Evolutionary conservation across 2,329 filamentous ascomycete genomes (phyloP).

Genomic region (Arthrobotrys pseudoclavata): DNA sequence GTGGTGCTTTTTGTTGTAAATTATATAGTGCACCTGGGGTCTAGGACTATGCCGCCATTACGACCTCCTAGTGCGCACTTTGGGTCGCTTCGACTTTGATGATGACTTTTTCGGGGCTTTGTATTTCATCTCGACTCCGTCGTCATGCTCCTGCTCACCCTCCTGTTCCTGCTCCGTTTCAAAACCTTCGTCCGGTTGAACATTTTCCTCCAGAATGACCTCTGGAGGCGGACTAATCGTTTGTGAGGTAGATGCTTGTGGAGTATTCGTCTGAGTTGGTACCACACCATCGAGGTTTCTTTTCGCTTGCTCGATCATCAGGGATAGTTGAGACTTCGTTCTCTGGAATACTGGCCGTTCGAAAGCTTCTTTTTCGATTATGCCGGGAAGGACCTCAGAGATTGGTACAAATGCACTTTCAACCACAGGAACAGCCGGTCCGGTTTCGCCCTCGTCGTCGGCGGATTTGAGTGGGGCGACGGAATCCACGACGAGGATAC

Average conservation of each 20-base stretch:
- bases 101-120: slow-evolving; percentile 30
- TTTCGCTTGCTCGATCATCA: slow-evolving; percentile 61
- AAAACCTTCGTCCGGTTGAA: slow-evolving; percentile 49
- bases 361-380: slow-evolving; percentile 59
- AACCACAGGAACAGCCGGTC: slow-evolving; percentile 27
- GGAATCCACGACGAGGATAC: slow-evolving; percentile 62
- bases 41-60: no score
- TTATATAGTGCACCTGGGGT: neutral
- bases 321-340: slow-evolving; percentile 62
- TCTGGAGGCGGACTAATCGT: slow-evolving; percentile 38
- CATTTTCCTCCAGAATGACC: slow-evolving; percentile 40
- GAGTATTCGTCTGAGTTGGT: slow-evolving; percentile 8
- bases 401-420: slow-evolving; percentile 41
- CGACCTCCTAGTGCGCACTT: slow-evolving; percentile 40
- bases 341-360: slow-evolving; percentile 61
- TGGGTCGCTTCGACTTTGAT: slow-evolving; percentile 33
- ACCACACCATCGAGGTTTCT: slow-evolving; percentile 24
- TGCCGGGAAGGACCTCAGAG: slow-evolving; percentile 28
- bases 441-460: slow-evolving; percentile 46
- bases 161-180: slow-evolving; percentile 35
- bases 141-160: slow-evolving; percentile 36
- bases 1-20: slow-evolving; percentile 4
- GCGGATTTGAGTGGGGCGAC: slow-evolving; percentile 62
- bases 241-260: neutral
- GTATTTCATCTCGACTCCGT: slow-evolving; percentile 46